Evolutionary conservation across 768 basidiomycete genomes (phyloP).

Genomic region (Botryobasidium botryosum): DNA sequence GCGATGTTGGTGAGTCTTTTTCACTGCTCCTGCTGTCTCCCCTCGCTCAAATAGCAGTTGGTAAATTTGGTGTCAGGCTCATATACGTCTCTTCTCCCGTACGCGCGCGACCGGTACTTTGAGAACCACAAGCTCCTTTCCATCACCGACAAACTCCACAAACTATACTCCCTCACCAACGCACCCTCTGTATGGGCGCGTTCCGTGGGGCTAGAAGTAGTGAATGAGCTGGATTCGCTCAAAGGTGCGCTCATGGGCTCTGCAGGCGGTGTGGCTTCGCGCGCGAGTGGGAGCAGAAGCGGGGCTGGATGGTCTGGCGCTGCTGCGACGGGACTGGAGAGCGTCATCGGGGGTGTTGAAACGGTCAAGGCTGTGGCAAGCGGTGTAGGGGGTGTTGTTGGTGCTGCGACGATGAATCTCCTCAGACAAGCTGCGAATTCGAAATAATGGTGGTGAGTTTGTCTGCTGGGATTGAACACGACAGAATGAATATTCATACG

Average conservation of each 20-base stretch:
- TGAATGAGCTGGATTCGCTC: constrained; percentile 74
- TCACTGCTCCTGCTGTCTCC: neutral
- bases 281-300: too few relatives aligned
- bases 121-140: constrained; percentile 76
- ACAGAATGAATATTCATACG: too few relatives aligned
- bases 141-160: constrained; percentile 78
- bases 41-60: neutral
- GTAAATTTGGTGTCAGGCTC: constrained; percentile 39
- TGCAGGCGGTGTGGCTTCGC: constrained; percentile 55
- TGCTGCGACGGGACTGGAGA: too few relatives aligned
- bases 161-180: constrained; percentile 54
- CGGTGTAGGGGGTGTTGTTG: too few relatives aligned
- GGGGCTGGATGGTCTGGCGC: too few relatives aligned
- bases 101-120: constrained; percentile 67
- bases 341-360: too few relatives aligned
- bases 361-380: too few relatives aligned
- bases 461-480: too few relatives aligned
- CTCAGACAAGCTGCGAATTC: too few relatives aligned
- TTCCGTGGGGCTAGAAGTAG: constrained; percentile 70
- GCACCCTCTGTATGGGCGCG: constrained; percentile 72
- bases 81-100: constrained; percentile 54
- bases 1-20: constrained; percentile 56
- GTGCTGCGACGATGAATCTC: too few relatives aligned
- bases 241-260: constrained; percentile 73
- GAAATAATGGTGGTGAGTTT: too few relatives aligned